Evolutionary conservation across 2,329 filamentous ascomycete species (phyloP), one percentile per base, ranked within the genome.

Genomic region (Ophiostoma quercus): DNA sequence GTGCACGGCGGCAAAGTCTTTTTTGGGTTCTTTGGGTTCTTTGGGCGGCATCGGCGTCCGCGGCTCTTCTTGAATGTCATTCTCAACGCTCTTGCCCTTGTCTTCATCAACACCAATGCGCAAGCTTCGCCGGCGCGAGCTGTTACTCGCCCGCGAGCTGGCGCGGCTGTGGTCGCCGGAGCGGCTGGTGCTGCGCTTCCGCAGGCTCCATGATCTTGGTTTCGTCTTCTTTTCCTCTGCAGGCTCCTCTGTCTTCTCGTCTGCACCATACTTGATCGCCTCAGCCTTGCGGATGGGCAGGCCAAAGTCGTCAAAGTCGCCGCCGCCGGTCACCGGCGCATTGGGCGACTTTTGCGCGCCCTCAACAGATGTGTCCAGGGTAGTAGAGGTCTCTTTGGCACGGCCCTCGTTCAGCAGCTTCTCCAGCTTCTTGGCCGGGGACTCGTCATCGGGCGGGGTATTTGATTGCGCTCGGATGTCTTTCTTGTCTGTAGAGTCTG

Each of bases 251-350:
- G 39, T 47, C 5, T 7, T 5, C 3, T 72, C 67, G 25, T 72
- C 70, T 5, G 39, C 54, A 19, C 37, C 69, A 77, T 79, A 75
- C 78, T 78, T 74, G 78, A 83, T 72, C 4, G 32, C 68, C 9
- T 65, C 69, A 1, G 72, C 62, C 74, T 82, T 85, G 76, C 82
- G 83, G 72, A 90, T 84, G 22, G 89, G 89, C 73, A 92, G 80
- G 67, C 90, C 90, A 77, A 92, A 92, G 74, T 92, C 90, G 77
- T 92, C 90, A 71, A 88, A 79, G 39, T 71, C 70, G n/a, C 43
- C 62, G 1, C 37, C 39, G 8, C 62, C 34, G 76, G 77, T 78
- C 73, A 73, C 70, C 71, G 71, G 72, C 71, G 71, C 34, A 34
- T 73, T 47, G 67, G 69, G 51, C 1, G 69, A 66, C 66, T 67